Conservation (phyloP, 106 monocot species). For the Phalaenopsis equestris region DNA sequence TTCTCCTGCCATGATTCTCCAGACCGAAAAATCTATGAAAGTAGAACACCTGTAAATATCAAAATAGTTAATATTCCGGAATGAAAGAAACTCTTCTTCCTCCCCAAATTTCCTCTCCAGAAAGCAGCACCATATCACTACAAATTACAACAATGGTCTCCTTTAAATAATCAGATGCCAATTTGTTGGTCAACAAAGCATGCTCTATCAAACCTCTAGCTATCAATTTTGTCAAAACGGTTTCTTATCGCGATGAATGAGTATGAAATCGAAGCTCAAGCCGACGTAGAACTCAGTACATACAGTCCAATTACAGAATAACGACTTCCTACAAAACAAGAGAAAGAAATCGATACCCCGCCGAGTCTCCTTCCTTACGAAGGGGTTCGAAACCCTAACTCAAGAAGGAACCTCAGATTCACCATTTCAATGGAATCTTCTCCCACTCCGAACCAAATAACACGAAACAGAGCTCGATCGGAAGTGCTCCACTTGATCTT, state of each 20-base stretch:
- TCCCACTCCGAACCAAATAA: not conserved
- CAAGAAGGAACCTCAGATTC: too few relatives aligned
- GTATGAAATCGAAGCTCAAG: not conserved
- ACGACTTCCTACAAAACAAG: not conserved
- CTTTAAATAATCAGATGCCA: not conserved
- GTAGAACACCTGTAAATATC: not conserved
- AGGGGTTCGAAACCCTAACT: not conserved
- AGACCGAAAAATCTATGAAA: not conserved
- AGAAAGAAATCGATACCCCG: not conserved
- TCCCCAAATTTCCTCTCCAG: not conserved
- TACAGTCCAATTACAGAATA: not conserved
- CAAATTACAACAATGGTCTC: not conserved
- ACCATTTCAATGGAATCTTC: not conserved
- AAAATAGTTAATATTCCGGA: not conserved
- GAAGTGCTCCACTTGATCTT: not conserved
- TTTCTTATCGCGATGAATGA: not conserved
- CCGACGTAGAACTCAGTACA: not conserved
- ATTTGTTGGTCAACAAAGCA: not conserved
- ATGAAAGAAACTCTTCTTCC: not conserved
- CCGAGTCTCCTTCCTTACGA: not conserved
- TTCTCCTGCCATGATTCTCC: conserved; percentile 16
- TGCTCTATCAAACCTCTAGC: not conserved
- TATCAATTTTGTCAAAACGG: not conserved
- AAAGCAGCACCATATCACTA: not conserved
- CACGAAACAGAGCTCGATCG: not conserved